Base-by-base conservation (phyloP, 2,329 filamentous ascomycete species). In the Claviceps spartinae region DNA sequence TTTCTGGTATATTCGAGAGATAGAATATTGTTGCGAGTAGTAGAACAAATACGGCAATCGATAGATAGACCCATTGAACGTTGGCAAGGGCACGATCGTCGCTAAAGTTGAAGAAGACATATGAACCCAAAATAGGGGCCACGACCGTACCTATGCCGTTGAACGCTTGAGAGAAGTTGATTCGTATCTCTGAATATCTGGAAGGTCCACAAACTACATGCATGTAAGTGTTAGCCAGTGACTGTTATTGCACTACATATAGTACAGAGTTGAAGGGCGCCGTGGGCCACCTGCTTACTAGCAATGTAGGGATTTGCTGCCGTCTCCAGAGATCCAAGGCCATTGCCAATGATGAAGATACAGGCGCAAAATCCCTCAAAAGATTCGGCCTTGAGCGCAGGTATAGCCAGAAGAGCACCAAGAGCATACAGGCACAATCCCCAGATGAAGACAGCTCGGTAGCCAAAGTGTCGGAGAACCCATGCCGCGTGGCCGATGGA, bases 31-130 rank as follows among this genome's bases (percentile, higher is more conserved):
- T 64, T 2, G 82, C 83, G 2, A 89, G 73, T 2, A 79, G 60
- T 57, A 81, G 79, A 36, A 88, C 85, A 56, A 88, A 88, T 61
- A 77, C 71, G 3, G 82, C 84, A 54, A 89, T 86, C 47, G 81
- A 78, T 4, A 87, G 75, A 58, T 89, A 89, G 0, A 87, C 82
- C 79, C 82, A 89, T 65, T 89, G 84, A 1, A 89, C 85, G 52
- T 82, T 81, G 57, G 74, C 72, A 2, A 88, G 71, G 1, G 79
- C 78, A 3, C 67, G 65, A 9, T 76, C 70, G 50, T 78, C 75
- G 52, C 75, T 72, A 47, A 79, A 76, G 52, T 75, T 77, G 69
- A 89, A 89, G 67, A 89, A 85, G 52, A 85, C 83, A 54, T 83
- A 82, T 1, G 82, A 84, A 44, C 83, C 86, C 8, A 89, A 72